These are phyloP conservation scores for Ambrosiella cleistominuta DNA, from an alignment of 2,329 filamentous ascomycete species.

Conservation along the genomic window DNA sequence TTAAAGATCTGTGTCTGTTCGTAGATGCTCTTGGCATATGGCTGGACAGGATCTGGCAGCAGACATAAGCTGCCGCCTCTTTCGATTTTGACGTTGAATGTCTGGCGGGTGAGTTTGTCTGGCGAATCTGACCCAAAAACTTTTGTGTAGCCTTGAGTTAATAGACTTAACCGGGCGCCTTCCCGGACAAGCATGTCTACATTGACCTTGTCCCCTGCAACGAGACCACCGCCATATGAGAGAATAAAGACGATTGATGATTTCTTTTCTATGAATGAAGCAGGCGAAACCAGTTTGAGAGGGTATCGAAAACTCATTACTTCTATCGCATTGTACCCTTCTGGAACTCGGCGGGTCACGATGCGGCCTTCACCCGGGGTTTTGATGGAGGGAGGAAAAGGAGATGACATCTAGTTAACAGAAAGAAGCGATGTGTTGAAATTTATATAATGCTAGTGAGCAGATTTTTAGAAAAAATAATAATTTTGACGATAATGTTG, in stretches of 20 bases:
- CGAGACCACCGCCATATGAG: slow-evolving; percentile 85
- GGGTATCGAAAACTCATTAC: slow-evolving; percentile 81
- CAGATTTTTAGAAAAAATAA: not conserved
- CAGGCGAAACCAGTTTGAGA: slow-evolving; percentile 76
- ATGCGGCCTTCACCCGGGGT: slow-evolving; percentile 64
- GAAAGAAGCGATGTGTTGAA: not conserved
- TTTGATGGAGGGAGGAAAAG: slow-evolving; percentile 59
- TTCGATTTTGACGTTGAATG: slow-evolving; percentile 32
- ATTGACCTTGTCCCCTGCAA: slow-evolving; percentile 68
- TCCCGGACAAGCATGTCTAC: slow-evolving; percentile 49
- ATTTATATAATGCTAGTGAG: not conserved
- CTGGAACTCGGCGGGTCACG: slow-evolving; percentile 54
- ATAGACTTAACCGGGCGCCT: slow-evolving; percentile 47
- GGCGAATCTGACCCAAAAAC: slow-evolving; percentile 63
- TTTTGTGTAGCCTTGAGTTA: slow-evolving; percentile 75
- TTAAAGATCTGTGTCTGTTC: slow-evolving; percentile 68
- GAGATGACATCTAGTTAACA: slow-evolving; percentile 35
- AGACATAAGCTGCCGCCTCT: slow-evolving; percentile 40
- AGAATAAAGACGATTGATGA: slow-evolving; percentile 74
- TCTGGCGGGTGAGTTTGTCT: slow-evolving; percentile 40
- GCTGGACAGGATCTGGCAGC: slow-evolving; percentile 84
- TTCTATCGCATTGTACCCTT: slow-evolving; percentile 51
- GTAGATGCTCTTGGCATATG: slow-evolving; percentile 70
- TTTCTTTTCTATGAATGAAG: slow-evolving; percentile 42
- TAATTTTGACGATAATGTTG: not conserved